Conservation (phyloP, 1,284 basidiomycete species). For the Austroboletus rostrupii region DNA sequence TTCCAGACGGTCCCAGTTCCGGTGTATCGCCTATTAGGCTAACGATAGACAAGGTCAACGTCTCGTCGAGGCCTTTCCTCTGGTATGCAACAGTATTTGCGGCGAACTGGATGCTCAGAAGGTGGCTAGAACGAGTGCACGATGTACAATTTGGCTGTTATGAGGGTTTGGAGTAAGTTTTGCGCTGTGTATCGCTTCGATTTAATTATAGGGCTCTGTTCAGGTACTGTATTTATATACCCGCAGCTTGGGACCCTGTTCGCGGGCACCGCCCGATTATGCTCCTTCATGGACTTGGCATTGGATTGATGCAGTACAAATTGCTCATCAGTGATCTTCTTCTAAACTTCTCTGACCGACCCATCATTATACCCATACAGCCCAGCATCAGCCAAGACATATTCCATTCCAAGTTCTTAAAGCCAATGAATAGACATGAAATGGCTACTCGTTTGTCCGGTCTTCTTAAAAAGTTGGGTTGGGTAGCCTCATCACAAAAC, state of each 20-base stretch:
- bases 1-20: constrained; percentile 62
- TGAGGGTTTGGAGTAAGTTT: constrained; percentile 60
- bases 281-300: constrained; percentile 84
- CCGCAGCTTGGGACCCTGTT: constrained; percentile 56
- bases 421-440: constrained; percentile 63
- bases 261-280: constrained; percentile 67
- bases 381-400: constrained; percentile 84
- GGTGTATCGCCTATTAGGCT: constrained; percentile 61
- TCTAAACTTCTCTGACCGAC: constrained; percentile 58
- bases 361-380: constrained; percentile 76
- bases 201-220: not conserved
- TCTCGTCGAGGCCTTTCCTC: constrained; percentile 66
- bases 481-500: constrained; percentile 41
- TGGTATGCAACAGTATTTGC: constrained; percentile 64
- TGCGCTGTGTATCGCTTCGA: not conserved
- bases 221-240: constrained; percentile 75
- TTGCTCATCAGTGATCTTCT: constrained; percentile 48
- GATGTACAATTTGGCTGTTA: constrained; percentile 46
- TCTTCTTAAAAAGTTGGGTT: constrained; percentile 63
- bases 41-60: constrained; percentile 75
- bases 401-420: constrained; percentile 70
- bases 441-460: constrained; percentile 56
- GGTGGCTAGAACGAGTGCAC: constrained; percentile 44
- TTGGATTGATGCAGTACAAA: constrained; percentile 72
- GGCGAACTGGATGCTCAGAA: constrained; percentile 50